Percentiles rank a stretch among this genome's conserved stretches.
Conservation (phyloP, 163 green algal species). For the Prototheca stagnorum region DNA sequence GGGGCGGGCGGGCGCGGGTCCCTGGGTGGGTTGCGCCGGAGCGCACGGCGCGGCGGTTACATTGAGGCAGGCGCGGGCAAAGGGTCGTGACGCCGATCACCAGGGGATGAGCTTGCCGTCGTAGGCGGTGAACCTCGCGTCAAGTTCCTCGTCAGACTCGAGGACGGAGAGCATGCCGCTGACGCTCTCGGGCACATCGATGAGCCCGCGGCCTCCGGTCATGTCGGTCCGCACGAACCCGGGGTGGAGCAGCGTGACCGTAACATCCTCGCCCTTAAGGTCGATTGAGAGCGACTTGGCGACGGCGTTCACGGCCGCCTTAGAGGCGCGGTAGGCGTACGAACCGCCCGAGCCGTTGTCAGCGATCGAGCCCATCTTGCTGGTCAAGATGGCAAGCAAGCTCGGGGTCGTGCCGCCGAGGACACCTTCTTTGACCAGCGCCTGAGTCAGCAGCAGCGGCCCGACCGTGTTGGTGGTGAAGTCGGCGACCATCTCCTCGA, state of each 20-base stretch:
- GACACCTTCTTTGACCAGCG: conserved; percentile 9
- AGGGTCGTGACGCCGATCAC: no score
- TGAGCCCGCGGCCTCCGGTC: conserved; percentile 11
- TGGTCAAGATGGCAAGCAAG: conserved; percentile 17
- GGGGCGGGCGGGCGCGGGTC: no score
- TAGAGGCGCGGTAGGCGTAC: conserved; percentile 33
- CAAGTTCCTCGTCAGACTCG: conserved; percentile 7
- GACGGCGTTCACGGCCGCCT: conserved; percentile 35
- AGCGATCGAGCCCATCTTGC: conserved; percentile 23
- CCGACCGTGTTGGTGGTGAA: conserved; percentile 26
- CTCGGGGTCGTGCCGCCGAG: conserved; percentile 10
- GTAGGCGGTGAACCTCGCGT: conserved; percentile 8
- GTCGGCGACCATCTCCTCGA: conserved; percentile 3
- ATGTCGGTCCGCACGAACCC: conserved; percentile 20
- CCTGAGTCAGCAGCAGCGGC: conserved; percentile 21
- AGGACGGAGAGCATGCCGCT: conserved; percentile 18
- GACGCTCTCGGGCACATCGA: conserved; percentile 13
- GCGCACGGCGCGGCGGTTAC: no score
- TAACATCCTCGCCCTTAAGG: conserved; percentile 12
- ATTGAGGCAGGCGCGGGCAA: no score
- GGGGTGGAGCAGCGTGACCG: conserved; percentile 31
- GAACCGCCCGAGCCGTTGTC: conserved; percentile 27
- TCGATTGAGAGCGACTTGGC: conserved; percentile 35
- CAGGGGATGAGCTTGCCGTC: conserved; percentile 12
- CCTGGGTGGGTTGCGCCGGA: no score